Conservation (phyloP, 768 basidiomycete genomes). For the Strobilomyces echinocephalus region DNA sequence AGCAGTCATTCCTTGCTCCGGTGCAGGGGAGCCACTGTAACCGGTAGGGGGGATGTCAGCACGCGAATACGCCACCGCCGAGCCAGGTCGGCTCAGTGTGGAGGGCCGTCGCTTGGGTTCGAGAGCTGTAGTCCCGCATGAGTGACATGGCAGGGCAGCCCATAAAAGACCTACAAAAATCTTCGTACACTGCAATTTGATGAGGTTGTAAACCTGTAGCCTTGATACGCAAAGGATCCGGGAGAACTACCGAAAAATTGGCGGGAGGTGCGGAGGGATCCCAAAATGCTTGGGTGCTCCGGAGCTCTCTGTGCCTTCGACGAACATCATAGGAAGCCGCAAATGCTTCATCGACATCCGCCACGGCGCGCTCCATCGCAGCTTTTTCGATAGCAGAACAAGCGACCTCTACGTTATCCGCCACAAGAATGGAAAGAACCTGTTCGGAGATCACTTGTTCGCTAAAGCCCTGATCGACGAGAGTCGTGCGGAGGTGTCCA, state of each 20-base stretch:
- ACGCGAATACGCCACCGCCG: slow-evolving; percentile 63
- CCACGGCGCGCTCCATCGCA: slow-evolving; percentile 92
- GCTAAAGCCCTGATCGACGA: slow-evolving; percentile 83
- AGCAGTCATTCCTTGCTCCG: slow-evolving; percentile 47
- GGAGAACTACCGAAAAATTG: slow-evolving; percentile 67
- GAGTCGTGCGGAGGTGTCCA: slow-evolving; percentile 76
- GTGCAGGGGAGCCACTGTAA: slow-evolving; percentile 59
- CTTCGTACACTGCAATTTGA: slow-evolving; percentile 90
- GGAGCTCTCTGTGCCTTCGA: slow-evolving; percentile 81
- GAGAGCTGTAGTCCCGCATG: slow-evolving; percentile 33
- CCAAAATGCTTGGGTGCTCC: slow-evolving; percentile 79
- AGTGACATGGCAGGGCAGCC: slow-evolving; percentile 8
- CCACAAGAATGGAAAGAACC: slow-evolving; percentile 71
- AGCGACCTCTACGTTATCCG: slow-evolving; percentile 90
- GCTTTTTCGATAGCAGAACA: slow-evolving; percentile 95
- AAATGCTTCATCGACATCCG: slow-evolving; percentile 91
- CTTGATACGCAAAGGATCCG: slow-evolving; percentile 86
- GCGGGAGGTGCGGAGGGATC: slow-evolving; percentile 72
- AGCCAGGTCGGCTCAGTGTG: slow-evolving; percentile 58
- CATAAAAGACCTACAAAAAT: slow-evolving; percentile 60
- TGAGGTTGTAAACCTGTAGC: slow-evolving; percentile 73
- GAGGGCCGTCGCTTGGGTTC: slow-evolving; percentile 54
- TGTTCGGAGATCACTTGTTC: slow-evolving; percentile 85
- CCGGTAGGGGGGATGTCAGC: slow-evolving; percentile 39
- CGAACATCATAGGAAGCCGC: slow-evolving; percentile 75